Evolutionary conservation across 352 stramenopile species (phyloP).

Genomic region (Pythium guiyangense): DNA sequence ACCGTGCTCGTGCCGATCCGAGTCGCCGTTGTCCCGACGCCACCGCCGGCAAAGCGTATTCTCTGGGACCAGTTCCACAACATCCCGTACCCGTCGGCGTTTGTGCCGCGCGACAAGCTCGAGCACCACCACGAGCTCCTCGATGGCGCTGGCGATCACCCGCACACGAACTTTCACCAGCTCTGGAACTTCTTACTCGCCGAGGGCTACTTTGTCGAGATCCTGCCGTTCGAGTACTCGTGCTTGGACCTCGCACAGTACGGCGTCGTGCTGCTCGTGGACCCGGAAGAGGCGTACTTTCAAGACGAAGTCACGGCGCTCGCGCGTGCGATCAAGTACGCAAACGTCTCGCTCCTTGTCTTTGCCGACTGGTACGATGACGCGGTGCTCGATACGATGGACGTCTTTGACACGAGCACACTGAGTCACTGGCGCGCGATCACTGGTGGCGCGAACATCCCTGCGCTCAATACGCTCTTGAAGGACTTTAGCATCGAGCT

Average conservation of each 20-base stretch:
- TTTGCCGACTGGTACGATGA: conserved; percentile 83
- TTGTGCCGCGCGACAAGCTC: conserved; percentile 74
- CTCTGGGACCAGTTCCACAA: conserved; percentile 90
- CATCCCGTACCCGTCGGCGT: conserved; percentile 82
- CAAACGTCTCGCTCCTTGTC: conserved; percentile 65
- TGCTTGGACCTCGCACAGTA: conserved; percentile 69
- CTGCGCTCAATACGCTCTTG: conserved; percentile 63
- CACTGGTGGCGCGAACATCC: conserved; percentile 72
- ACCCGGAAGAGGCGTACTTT: conserved; percentile 81
- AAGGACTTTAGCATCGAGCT: conserved; percentile 66
- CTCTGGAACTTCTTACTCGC: conserved; percentile 68
- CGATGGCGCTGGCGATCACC: conserved; percentile 75
- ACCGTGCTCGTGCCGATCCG: conserved; percentile 39
- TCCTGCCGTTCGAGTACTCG: conserved; percentile 74
- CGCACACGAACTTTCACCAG: conserved; percentile 85
- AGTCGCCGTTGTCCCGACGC: conserved; percentile 47
- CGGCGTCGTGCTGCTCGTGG: conserved; percentile 72
- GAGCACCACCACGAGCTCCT: conserved; percentile 60
- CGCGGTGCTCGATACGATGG: conserved; percentile 44
- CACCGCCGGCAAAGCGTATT: conserved; percentile 41
- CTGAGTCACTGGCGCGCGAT: conserved; percentile 76
- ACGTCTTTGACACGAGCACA: conserved; percentile 82
- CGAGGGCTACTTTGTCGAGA: conserved; percentile 74
- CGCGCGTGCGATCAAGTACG: conserved; percentile 52
- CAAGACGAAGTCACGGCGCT: conserved; percentile 55